A percentile compares a stretch with the other conserved stretches of the same genome.
phyloP scores from a whole-genome alignment of 202 grass and related monocot genomes.

The Elaeis oleifera region DNA sequence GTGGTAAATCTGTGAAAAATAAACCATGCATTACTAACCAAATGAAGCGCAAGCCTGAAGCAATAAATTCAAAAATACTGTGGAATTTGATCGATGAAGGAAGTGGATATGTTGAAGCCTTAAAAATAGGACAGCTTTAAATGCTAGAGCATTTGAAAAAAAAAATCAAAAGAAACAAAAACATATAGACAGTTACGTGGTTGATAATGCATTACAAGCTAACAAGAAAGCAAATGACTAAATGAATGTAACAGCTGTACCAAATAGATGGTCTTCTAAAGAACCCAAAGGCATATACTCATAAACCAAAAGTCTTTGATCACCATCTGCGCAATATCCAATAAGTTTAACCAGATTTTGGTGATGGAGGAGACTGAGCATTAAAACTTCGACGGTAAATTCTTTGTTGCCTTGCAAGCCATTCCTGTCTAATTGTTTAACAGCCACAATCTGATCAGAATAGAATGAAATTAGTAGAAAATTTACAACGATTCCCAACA shows the following conservation, averaged over 20 bases:
- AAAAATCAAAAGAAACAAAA: too few relatives aligned
- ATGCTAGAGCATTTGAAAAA: too few relatives aligned
- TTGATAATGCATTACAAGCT: too few relatives aligned
- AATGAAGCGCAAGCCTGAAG: too few relatives aligned
- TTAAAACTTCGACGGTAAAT: conserved; percentile 49
- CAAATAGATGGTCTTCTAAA: conserved; percentile 27
- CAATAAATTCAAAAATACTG: too few relatives aligned
- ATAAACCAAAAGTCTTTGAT: conserved; percentile 34
- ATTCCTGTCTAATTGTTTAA: conserved; percentile 40
- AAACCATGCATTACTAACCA: not conserved
- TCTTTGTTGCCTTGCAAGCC: conserved; percentile 38
- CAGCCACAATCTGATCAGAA: conserved; percentile 15
- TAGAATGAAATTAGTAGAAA: too few relatives aligned
- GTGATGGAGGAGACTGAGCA: conserved; percentile 39
- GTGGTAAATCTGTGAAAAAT: conserved; percentile 2
- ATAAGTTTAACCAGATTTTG: conserved; percentile 37
- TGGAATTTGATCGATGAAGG: too few relatives aligned
- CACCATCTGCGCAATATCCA: conserved; percentile 47
- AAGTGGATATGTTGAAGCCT: too few relatives aligned
- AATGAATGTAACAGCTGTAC: not conserved
- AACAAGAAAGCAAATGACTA: too few relatives aligned
- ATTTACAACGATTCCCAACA: too few relatives aligned
- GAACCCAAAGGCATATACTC: conserved; percentile 31
- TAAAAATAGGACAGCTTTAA: too few relatives aligned
- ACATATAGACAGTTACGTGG: too few relatives aligned